Evolutionary conservation across 805 yeast species (phyloP).

Genomic region (Candida nitratophila): DNA sequence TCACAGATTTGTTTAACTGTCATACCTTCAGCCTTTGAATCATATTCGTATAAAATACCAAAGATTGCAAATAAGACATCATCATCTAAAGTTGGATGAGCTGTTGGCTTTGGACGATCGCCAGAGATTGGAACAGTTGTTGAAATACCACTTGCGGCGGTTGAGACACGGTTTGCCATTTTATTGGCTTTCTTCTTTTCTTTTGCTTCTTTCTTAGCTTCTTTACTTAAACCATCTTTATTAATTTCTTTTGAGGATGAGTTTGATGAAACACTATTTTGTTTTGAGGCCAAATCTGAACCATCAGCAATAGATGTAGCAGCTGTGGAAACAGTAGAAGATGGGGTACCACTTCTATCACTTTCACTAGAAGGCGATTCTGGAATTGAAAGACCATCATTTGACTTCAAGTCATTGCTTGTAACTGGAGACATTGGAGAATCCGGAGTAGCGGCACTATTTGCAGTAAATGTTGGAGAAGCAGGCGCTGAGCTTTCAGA

Average conservation of each 20-base stretch:
- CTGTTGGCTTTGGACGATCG: conserved; percentile 63
- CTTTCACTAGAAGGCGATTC: conserved; percentile 24
- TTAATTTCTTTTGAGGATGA: neutral
- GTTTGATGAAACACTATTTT: conserved; percentile 2
- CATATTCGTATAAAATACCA: conserved; percentile 61
- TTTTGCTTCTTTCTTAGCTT: conserved; percentile 17
- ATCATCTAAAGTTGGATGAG: conserved; percentile 61
- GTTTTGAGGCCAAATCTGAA: conserved; percentile 8
- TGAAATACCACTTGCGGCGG: conserved; percentile 65
- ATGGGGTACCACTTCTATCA: conserved; percentile 33
- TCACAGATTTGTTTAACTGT: conserved; percentile 88
- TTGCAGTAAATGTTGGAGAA: conserved; percentile 1
- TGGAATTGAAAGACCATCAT: conserved; percentile 13
- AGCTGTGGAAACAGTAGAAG: conserved; percentile 31
- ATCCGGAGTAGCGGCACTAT: conserved; percentile 1
- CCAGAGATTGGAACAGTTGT: conserved; percentile 80
- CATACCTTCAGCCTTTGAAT: conserved; percentile 68
- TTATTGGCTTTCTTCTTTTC: conserved; percentile 22
- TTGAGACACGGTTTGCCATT: conserved; percentile 31
- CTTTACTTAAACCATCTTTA: conserved; percentile 7
- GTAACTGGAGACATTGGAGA: conserved; percentile 2
- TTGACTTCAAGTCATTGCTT: conserved; percentile 1
- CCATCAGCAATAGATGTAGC: conserved; percentile 21
- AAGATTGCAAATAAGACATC: conserved; percentile 73
- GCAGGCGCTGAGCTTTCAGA: conserved; percentile 3